Evolutionary conservation across 1,284 basidiomycete species (phyloP).

Genomic region (Tilletia setariae): DNA sequence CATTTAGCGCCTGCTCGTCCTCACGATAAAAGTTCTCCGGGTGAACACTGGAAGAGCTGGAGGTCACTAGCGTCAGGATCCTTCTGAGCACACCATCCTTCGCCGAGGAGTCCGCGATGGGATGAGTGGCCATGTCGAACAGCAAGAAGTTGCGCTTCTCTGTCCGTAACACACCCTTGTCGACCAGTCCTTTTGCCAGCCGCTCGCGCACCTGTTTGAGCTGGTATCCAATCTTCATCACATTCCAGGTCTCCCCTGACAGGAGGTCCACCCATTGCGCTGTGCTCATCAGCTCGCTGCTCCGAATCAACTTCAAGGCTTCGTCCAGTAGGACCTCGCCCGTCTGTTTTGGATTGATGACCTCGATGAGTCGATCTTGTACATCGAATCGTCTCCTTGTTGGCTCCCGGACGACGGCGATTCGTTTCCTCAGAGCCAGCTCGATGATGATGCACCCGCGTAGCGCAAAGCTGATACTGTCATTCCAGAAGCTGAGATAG

Average conservation of each 20-base stretch:
- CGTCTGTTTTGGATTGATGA: conserved; percentile 45
- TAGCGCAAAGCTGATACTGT: conserved; percentile 52
- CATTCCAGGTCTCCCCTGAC: conserved; percentile 53
- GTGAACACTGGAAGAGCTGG: not conserved
- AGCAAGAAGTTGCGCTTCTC: conserved; percentile 54
- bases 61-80: conserved; percentile 39
- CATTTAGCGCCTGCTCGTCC: not conserved
- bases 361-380: conserved; percentile 42
- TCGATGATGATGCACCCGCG: conserved; percentile 53
- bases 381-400: conserved; percentile 32
- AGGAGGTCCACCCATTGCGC: conserved; percentile 52
- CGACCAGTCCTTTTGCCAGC: conserved; percentile 51
- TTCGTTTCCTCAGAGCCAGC: conserved; percentile 46
- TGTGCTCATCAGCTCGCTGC: conserved; percentile 40
- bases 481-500: conserved; percentile 55
- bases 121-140: conserved; percentile 55
- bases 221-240: conserved; percentile 52
- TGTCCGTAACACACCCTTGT: conserved; percentile 53
- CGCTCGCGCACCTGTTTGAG: conserved; percentile 53
- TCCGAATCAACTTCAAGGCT: conserved; percentile 45
- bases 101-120: conserved; percentile 43
- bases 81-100: conserved; percentile 51
- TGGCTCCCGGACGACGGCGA: conserved; percentile 38
- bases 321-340: conserved; percentile 52
- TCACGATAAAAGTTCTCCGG: conserved; percentile 14